Evolutionary conservation across 2,329 filamentous ascomycete genomes (phyloP).

Genomic region (Ophiosphaerella korrae): DNA sequence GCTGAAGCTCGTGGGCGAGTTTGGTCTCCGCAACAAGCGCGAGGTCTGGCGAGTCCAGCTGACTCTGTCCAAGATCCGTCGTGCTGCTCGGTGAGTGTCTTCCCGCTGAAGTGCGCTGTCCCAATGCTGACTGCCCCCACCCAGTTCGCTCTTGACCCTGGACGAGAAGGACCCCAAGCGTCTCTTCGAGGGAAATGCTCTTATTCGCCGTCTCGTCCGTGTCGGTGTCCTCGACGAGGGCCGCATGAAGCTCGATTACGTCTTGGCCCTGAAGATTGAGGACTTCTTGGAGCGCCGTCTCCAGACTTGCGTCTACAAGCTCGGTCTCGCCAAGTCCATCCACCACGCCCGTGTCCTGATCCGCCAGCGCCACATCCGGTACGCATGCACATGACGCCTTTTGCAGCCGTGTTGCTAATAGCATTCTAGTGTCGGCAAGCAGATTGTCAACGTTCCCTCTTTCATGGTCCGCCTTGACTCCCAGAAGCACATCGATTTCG

Average conservation of each 20-base stretch:
- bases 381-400: conserved; percentile 26
- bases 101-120: conserved; percentile 11
- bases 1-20: conserved; percentile 99
- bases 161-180: conserved; percentile 99
- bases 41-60: conserved; percentile 99
- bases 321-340: conserved; percentile 99
- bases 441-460: conserved; percentile 99
- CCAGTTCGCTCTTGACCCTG: conserved; percentile 97
- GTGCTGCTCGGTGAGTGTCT: conserved; percentile 90
- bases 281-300: conserved; percentile 99
- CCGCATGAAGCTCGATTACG: conserved; percentile 99
- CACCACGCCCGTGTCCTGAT: conserved; percentile 99
- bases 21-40: conserved; percentile 99
- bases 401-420: conserved; percentile 7
- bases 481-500: conserved; percentile 99
- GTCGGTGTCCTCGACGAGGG: conserved; percentile 99
- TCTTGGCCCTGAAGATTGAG: conserved; percentile 97
- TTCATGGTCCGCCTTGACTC: conserved; percentile 99
- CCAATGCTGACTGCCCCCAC: conserved; percentile 13
- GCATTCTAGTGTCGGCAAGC: conserved; percentile 83
- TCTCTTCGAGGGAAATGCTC: conserved; percentile 99
- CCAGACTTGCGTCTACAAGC: conserved; percentile 99
- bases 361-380: conserved; percentile 97
- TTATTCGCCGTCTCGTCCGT: conserved; percentile 99
- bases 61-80: conserved; percentile 99